A percentile compares a stretch with the other conserved stretches of the same genome.
phyloP scores from a whole-genome alignment of 2,329 filamentous ascomycete species.

The Fusarium sp. region DNA sequence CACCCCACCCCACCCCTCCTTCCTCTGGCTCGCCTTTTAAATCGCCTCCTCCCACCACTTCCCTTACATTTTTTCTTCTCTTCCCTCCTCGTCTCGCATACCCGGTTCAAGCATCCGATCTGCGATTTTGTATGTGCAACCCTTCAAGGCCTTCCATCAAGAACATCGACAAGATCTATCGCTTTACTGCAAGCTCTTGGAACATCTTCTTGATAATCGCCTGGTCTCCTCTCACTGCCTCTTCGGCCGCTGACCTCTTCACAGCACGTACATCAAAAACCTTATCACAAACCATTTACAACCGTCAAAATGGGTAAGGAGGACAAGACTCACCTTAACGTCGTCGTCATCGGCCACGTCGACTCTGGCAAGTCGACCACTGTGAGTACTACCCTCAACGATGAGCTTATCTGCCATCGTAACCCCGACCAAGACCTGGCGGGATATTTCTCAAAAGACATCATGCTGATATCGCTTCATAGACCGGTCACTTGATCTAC shows the following conservation, averaged over 20 bases:
- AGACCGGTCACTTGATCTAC: slow-evolving; percentile 96
- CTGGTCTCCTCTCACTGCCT: background rate
- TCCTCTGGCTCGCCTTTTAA: slow-evolving; percentile 49
- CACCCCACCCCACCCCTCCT: slow-evolving; percentile 41
- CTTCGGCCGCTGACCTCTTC: slow-evolving; percentile 27
- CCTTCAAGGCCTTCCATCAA: slow-evolving; percentile 13
- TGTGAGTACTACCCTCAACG: slow-evolving; percentile 63
- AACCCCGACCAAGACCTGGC: slow-evolving; percentile 16
- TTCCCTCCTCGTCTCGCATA: slow-evolving; percentile 55
- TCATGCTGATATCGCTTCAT: slow-evolving; percentile 45
- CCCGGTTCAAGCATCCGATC: slow-evolving; percentile 55
- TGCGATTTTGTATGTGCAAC: slow-evolving; percentile 50
- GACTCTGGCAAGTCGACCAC: slow-evolving; percentile 99
- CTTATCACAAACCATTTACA: slow-evolving; percentile 33
- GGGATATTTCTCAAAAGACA: background rate
- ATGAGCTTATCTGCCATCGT: slow-evolving; percentile 1
- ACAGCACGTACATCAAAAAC: slow-evolving; percentile 39
- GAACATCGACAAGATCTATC: slow-evolving; percentile 18
- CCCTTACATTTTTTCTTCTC: slow-evolving; percentile 47
- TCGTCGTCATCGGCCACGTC: slow-evolving; percentile 99
- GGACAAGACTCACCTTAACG: slow-evolving; percentile 95
- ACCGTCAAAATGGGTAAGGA: slow-evolving; percentile 74
- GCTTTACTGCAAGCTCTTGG: background rate
- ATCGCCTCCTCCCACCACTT: slow-evolving; percentile 50
- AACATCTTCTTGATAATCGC: slow-evolving; percentile 4